Conservation (phyloP, 768 basidiomycete species). For the Suillus weaverae region DNA sequence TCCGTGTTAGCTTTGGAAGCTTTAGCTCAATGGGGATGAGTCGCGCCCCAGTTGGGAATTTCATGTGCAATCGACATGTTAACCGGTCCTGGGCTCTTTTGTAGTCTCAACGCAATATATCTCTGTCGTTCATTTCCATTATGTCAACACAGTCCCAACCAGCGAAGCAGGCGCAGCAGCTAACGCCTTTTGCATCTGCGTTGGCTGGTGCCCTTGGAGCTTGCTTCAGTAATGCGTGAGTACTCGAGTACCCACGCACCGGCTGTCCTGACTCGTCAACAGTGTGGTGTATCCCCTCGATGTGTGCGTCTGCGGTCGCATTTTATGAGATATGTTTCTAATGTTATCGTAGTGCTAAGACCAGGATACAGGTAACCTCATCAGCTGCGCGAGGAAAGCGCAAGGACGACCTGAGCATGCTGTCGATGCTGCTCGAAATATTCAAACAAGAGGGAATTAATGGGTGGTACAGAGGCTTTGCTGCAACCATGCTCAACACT, state of each 20-base stretch:
- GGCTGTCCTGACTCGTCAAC: conserved; percentile 14
- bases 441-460: conserved; percentile 76
- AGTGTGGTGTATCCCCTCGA: conserved; percentile 95
- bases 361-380: conserved; percentile 85
- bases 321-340: conserved; percentile 2
- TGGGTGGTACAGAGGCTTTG: conserved; percentile 90
- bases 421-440: conserved; percentile 66
- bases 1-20: background rate
- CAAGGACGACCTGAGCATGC: conserved; percentile 53
- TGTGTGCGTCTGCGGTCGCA: conserved; percentile 57
- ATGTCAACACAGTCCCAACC: conserved; percentile 46
- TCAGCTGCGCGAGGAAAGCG: conserved; percentile 52
- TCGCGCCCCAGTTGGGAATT: background rate
- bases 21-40: background rate
- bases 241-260: conserved; percentile 19
- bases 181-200: conserved; percentile 88
- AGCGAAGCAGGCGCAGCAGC: conserved; percentile 55
- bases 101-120: background rate
- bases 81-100: background rate
- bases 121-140: background rate
- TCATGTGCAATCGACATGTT: conserved; percentile 5
- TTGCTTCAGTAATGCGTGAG: conserved; percentile 91
- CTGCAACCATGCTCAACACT: conserved; percentile 96
- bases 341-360: conserved; percentile 70
- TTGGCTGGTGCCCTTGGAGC: conserved; percentile 92